Conservation (phyloP, 305 asterid genomes). For the Petunia hybrid region DNA sequence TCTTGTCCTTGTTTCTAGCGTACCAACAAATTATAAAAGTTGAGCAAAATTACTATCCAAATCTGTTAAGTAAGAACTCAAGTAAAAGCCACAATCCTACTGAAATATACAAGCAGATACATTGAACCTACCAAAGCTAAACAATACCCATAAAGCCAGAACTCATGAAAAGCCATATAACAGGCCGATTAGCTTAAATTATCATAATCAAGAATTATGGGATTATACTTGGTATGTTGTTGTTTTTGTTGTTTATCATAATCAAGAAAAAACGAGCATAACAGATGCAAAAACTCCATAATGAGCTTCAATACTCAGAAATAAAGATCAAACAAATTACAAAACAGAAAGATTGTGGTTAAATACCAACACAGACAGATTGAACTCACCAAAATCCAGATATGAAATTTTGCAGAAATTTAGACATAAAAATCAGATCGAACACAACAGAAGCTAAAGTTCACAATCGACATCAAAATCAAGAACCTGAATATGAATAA, state of each 20-base stretch:
- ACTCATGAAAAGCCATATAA: not conserved
- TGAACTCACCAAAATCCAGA: not conserved
- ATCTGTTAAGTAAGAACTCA: not conserved
- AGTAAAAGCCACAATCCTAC: slow-evolving; percentile 1
- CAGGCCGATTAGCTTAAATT: slow-evolving; percentile 12
- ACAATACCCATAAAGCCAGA: slow-evolving; percentile 1
- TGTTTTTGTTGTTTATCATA: not conserved
- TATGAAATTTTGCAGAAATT: too few species aligned
- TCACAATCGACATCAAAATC: too few species aligned
- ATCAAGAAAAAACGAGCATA: not conserved
- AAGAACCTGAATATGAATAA: too few species aligned
- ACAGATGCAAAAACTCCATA: not conserved
- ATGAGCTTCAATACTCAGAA: not conserved
- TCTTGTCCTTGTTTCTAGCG: slow-evolving; percentile 67
- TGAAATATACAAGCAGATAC: slow-evolving; percentile 2
- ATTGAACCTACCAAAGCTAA: slow-evolving; percentile 23
- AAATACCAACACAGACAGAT: not conserved
- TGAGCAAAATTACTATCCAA: not conserved
- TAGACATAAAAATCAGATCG: not conserved
- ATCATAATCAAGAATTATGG: not conserved
- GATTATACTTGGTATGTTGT: too few species aligned
- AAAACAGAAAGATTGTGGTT: slow-evolving; percentile 15
- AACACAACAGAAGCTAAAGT: not conserved
- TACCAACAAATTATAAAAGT: slow-evolving; percentile 28
- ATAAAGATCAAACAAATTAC: not conserved